Base-by-base conservation (phyloP, 2,329 filamentous ascomycete genomes). In the Cercospora citrullina region DNA sequence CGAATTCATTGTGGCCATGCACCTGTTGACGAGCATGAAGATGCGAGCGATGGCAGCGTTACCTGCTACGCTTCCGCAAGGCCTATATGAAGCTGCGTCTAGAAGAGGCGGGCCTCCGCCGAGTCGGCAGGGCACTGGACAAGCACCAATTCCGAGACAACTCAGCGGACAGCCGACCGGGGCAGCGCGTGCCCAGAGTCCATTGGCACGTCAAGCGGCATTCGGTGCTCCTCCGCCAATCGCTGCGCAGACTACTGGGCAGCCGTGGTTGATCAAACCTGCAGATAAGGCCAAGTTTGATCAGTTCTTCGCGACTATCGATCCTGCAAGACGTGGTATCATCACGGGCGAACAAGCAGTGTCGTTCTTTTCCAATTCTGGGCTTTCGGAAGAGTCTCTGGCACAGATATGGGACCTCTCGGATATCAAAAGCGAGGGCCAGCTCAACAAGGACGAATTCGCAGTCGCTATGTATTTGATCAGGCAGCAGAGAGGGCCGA, bases 1-100 rank as follows among this genome's bases (percentile, higher is more conserved):
- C 14, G 95, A 98, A 75, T 99, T 99, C 78, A 91, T 97, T 77
- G 96, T 99, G 76, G 95, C 95, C 57, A 99, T 99, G 95, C 95
- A 99, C 79, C 84, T 99, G 69, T 85, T 99, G 70, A 94, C 93
- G 14, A 97, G 93, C 12, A 93, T 92, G 81, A 97, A 96, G 84
- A 91, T 89, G 12, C 91, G 93, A 23, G 85, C 89, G 31, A 86
- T 99, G 79, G 89, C 92, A 71, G 89, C 87, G 21, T 85, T 98
- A 66, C 95, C 95, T 1, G 90, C 84, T 69, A 87, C 91, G 28
- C 86, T 99, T 2, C 95, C 95, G 5, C 89, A 92, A 12, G 91
- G 90, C 10, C 84, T 99, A 5, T 97, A 96, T 76, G 95, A 99
- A 77, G 94, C 94, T 57, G 95, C 95, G 8, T 89, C 91, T 60